These are phyloP conservation scores for Chrysopogon serrulatus DNA, from an alignment of 176 grass and related monocot genomes.

Conservation along the genomic window DNA sequence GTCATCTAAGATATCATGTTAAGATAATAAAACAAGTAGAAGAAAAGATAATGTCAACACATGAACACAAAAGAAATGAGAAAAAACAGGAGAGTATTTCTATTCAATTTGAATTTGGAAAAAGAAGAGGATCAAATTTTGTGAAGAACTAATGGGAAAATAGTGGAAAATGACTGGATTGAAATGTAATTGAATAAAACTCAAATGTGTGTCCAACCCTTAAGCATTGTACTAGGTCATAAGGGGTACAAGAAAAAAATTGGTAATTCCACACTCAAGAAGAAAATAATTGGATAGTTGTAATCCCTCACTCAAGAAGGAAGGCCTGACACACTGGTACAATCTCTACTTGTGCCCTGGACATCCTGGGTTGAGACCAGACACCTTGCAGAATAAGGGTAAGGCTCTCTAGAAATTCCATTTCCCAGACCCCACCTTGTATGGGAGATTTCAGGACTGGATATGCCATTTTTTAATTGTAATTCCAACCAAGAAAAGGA, in stretches of 20 bases:
- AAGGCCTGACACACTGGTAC: background rate
- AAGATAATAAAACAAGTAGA: slow-evolving; percentile 9
- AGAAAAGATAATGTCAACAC: background rate
- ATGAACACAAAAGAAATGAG: background rate
- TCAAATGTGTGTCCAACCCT: background rate
- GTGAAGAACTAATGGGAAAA: background rate
- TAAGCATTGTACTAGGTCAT: background rate
- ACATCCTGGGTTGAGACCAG: background rate
- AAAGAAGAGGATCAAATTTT: background rate
- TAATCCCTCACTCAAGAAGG: background rate
- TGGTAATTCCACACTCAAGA: background rate
- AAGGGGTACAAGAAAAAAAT: background rate
- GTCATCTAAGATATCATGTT: slow-evolving; percentile 1
- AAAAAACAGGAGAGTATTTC: background rate
- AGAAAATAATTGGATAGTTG: background rate
- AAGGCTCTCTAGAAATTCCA: background rate
- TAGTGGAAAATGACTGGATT: background rate
- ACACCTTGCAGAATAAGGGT: background rate
- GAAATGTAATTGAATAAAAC: background rate
- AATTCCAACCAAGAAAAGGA: background rate
- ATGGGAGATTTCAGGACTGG: background rate
- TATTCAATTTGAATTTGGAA: background rate
- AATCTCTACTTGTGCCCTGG: background rate
- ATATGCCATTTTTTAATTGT: background rate
- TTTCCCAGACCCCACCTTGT: background rate